Evolutionary conservation across 805 yeast genomes (phyloP).

Genomic region (Barnettozyma sucrosica): DNA sequence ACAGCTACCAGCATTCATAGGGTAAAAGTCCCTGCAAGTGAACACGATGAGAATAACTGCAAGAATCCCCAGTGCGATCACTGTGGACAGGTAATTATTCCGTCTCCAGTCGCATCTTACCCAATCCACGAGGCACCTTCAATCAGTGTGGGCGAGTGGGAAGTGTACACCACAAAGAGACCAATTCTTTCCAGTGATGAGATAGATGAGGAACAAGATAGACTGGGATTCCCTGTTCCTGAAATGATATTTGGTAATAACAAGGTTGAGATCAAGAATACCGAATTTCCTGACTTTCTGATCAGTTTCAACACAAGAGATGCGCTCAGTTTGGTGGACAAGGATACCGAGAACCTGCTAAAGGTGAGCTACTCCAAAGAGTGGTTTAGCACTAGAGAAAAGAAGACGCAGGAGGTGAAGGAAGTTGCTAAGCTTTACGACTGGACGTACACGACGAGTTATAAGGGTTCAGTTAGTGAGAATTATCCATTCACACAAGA

Average conservation of each 20-base stretch:
- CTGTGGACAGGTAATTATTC: constrained; percentile 74
- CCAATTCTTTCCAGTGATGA: constrained; percentile 76
- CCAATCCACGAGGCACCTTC: constrained; percentile 65
- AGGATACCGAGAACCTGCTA: constrained; percentile 44
- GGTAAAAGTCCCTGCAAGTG: constrained; percentile 37
- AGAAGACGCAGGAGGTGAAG: constrained; percentile 37
- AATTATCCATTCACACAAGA: constrained; percentile 22
- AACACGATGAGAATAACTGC: constrained; percentile 28
- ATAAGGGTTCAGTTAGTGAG: constrained; percentile 50
- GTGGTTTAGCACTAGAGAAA: constrained; percentile 50
- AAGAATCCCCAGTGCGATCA: constrained; percentile 46
- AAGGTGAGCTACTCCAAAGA: constrained; percentile 83
- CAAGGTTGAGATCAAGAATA: constrained; percentile 46
- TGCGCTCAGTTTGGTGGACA: constrained; percentile 58
- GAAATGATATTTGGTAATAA: constrained; percentile 97
- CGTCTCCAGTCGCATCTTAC: constrained; percentile 60
- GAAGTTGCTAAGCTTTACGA: constrained; percentile 80
- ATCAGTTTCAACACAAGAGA: constrained; percentile 72
- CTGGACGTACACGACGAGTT: constrained; percentile 90
- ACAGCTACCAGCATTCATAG: constrained; percentile 3
- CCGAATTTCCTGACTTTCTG: constrained; percentile 31
- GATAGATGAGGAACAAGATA: constrained; percentile 54
- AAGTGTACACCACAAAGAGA: constrained; percentile 59
- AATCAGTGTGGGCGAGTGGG: constrained; percentile 71
- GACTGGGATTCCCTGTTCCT: constrained; percentile 78